Evolutionary conservation across 2,329 filamentous ascomycete genomes (phyloP).

Genomic region (Lachnellula cervina): DNA sequence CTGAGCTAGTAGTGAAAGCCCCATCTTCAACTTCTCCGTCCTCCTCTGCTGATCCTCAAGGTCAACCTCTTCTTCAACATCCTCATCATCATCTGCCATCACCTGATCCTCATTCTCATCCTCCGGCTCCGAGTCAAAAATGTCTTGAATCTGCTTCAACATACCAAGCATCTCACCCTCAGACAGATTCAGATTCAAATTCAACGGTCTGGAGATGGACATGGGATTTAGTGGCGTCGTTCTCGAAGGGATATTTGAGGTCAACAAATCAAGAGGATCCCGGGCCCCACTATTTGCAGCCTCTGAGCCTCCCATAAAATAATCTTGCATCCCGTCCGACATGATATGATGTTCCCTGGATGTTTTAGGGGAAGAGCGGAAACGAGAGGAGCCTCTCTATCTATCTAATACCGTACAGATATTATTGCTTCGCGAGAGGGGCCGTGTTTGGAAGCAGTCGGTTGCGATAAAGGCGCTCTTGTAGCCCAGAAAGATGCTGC

Average conservation of each 20-base stretch:
- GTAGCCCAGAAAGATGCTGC: background rate
- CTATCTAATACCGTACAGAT: background rate
- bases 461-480: background rate
- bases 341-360: background rate
- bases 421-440: background rate
- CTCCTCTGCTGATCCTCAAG: constrained; percentile 25
- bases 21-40: constrained; percentile 25
- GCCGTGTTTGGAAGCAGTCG: background rate
- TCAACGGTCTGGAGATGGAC: background rate
- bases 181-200: background rate
- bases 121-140: constrained; percentile 20
- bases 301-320: background rate
- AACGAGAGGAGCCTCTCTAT: background rate
- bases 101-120: constrained; percentile 8
- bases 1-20: constrained; percentile 27
- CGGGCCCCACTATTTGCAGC: background rate
- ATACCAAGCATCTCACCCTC: constrained; percentile 14
- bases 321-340: background rate
- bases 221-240: no score
- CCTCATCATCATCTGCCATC: constrained; percentile 17
- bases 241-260: background rate
- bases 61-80: constrained; percentile 23
- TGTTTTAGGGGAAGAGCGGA: background rate
- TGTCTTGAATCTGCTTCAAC: constrained; percentile 14
- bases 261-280: constrained; percentile 4